Percentiles rank a stretch among this genome's conserved stretches.
Conservation (phyloP, 371 early-diverging fungal species). For the Lichtheimia ornata region DNA sequence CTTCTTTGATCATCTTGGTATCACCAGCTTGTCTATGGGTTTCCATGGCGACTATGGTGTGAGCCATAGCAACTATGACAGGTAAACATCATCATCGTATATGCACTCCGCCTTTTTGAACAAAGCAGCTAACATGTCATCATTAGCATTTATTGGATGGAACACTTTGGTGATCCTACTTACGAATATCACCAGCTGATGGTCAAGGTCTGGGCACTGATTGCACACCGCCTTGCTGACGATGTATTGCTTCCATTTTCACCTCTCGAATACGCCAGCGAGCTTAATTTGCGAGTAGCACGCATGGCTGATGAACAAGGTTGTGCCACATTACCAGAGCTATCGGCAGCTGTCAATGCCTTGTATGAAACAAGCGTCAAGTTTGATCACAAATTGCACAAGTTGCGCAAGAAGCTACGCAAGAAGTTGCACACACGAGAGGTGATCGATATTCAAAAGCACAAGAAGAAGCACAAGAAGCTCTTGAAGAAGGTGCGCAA, state of each 20-base stretch:
- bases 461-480: slow-evolving; percentile 16
- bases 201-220: slow-evolving; percentile 41
- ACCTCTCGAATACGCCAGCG: slow-evolving; percentile 34
- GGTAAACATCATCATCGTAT: slow-evolving; percentile 15
- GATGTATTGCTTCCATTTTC: slow-evolving; percentile 32
- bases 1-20: slow-evolving; percentile 57
- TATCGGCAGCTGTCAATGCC: slow-evolving; percentile 9
- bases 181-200: slow-evolving; percentile 49
- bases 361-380: slow-evolving; percentile 9
- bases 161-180: slow-evolving; percentile 53
- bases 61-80: slow-evolving; percentile 61
- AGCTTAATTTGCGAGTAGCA: slow-evolving; percentile 13
- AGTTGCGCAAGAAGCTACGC: slow-evolving; percentile 2
- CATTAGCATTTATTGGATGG: slow-evolving; percentile 48
- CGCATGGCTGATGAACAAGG: slow-evolving; percentile 8
- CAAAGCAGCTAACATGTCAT: background rate
- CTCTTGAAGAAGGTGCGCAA: slow-evolving; percentile 15
- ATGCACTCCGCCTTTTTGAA: background rate
- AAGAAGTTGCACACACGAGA: slow-evolving; percentile 6
- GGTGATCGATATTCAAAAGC: background rate
- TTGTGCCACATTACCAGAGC: slow-evolving; percentile 8
- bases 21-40: slow-evolving; percentile 45
- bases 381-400: slow-evolving; percentile 17
- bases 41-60: slow-evolving; percentile 47
- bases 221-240: slow-evolving; percentile 36